Evolutionary conservation across 2,329 filamentous ascomycete species (phyloP).

Genomic region (Diaporthe vaccinii): DNA sequence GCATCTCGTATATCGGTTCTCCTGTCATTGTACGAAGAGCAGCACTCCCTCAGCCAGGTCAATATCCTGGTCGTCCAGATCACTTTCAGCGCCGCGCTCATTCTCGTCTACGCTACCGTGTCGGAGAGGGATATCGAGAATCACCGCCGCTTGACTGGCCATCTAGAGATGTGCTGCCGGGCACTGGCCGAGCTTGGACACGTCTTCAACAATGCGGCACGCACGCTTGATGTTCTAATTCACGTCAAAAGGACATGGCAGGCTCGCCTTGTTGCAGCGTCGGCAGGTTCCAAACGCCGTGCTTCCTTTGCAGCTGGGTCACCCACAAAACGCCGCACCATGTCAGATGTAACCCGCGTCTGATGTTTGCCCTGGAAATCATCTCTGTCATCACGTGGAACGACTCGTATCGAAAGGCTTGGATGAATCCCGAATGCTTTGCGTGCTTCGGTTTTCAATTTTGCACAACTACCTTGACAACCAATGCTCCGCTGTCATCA

Average conservation of each 20-base stretch:
- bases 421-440: no score
- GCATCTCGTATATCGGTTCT: constrained; percentile 3
- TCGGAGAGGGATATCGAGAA: constrained; percentile 37
- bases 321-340: not conserved
- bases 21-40: constrained; percentile 35
- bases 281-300: not conserved
- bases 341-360: not conserved
- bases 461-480: not conserved
- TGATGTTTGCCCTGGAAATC: not conserved
- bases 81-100: constrained; percentile 41
- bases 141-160: constrained; percentile 21
- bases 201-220: constrained; percentile 2
- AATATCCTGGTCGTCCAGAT: constrained; percentile 42
- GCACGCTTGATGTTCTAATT: not conserved
- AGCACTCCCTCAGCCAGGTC: constrained; percentile 40
- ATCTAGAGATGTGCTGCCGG: constrained; percentile 41
- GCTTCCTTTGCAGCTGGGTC: not conserved
- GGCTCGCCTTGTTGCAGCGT: not conserved
- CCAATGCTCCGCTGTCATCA: not conserved
- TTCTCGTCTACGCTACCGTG: constrained; percentile 41
- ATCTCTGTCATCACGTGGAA: not conserved
- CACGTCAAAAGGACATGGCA: constrained; percentile 21
- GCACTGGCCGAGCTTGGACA: constrained; percentile 42
- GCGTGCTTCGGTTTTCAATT: not conserved
- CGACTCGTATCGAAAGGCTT: accelerated